A percentile compares a stretch with the other conserved stretches of the same genome.
phyloP scores from a whole-genome alignment of 83 land plant genomes.

The Picea engelmannii region DNA sequence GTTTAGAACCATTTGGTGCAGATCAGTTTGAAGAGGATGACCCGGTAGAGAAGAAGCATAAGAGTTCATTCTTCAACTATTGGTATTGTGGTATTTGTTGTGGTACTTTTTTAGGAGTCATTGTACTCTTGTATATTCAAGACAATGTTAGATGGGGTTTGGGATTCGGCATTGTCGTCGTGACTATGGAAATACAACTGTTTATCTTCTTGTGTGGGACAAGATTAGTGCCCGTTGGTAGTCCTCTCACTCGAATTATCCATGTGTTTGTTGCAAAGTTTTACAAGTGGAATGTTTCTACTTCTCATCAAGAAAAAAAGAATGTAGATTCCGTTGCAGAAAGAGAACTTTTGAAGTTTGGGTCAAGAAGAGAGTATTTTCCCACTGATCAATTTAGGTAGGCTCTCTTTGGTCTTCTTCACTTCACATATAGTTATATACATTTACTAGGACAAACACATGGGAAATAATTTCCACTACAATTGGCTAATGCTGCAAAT shows the following conservation, averaged over 20 bases:
- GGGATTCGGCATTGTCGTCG: conserved; percentile 35
- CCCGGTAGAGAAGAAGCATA: conserved; percentile 26
- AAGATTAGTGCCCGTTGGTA: conserved; percentile 24
- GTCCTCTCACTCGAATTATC: conserved; percentile 40
- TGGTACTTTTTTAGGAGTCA: conserved; percentile 12
- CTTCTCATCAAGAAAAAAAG: neutral
- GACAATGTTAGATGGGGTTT: conserved; percentile 57
- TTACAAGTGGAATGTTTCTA: conserved; percentile 15
- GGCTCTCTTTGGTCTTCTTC: neutral
- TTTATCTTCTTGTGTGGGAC: conserved; percentile 19
- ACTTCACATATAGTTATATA: neutral
- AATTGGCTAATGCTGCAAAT: no score
- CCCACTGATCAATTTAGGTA: neutral
- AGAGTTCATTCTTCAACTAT: conserved; percentile 31
- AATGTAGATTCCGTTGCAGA: neutral
- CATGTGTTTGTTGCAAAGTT: conserved; percentile 33
- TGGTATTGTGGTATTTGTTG: conserved; percentile 22
- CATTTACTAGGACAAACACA: no score
- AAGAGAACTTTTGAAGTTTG: neutral
- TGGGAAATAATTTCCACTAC: no score
- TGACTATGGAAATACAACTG: conserved; percentile 16
- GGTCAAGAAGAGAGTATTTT: conserved; percentile 3
- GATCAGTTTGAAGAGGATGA: conserved; percentile 32
- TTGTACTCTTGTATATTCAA: conserved; percentile 19
- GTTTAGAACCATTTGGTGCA: conserved; percentile 37